Percentiles rank a stretch among this genome's conserved stretches.
Evolutionary conservation across 2,329 filamentous ascomycete species (phyloP).

Genomic region (Xylariaceae sp.): DNA sequence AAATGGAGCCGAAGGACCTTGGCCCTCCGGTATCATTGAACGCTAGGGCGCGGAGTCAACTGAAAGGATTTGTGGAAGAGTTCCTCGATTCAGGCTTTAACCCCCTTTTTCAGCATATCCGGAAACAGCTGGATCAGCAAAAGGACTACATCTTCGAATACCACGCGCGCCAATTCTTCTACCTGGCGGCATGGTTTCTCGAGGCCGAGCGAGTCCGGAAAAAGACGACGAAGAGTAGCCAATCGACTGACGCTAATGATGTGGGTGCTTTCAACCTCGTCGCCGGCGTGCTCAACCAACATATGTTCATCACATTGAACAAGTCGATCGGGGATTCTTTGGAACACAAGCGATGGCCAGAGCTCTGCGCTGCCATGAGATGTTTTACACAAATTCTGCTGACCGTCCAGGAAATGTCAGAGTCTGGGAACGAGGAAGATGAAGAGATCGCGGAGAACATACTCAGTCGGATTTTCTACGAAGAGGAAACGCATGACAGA

Average conservation of each 20-base stretch:
- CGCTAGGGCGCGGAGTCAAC: conserved; percentile 70
- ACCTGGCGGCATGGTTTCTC: conserved; percentile 89
- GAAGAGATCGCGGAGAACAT: conserved; percentile 98
- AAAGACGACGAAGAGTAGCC: conserved; percentile 53
- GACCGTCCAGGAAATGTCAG: conserved; percentile 89
- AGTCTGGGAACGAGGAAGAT: conserved; percentile 84
- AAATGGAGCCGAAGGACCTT: conserved; percentile 72
- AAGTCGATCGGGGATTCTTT: conserved; percentile 77
- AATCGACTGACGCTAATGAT: conserved; percentile 49
- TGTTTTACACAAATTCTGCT: conserved; percentile 94
- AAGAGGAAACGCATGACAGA: conserved; percentile 89
- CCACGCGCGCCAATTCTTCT: conserved; percentile 87
- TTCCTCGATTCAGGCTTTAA: conserved; percentile 97
- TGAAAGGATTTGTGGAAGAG: conserved; percentile 84
- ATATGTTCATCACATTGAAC: conserved; percentile 90
- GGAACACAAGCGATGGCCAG: conserved; percentile 84
- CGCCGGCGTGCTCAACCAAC: conserved; percentile 87
- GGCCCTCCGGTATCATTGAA: conserved; percentile 73
- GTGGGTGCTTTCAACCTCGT: conserved; percentile 82
- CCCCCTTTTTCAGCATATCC: conserved; percentile 80
- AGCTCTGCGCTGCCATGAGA: conserved; percentile 84
- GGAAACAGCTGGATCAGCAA: conserved; percentile 89
- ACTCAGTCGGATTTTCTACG: conserved; percentile 95
- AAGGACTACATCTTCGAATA: conserved; percentile 77
- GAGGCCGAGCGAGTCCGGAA: conserved; percentile 78